These are phyloP conservation scores for Claviceps paspali DNA, from an alignment of 2,329 filamentous ascomycete species.

Conservation along the genomic window DNA sequence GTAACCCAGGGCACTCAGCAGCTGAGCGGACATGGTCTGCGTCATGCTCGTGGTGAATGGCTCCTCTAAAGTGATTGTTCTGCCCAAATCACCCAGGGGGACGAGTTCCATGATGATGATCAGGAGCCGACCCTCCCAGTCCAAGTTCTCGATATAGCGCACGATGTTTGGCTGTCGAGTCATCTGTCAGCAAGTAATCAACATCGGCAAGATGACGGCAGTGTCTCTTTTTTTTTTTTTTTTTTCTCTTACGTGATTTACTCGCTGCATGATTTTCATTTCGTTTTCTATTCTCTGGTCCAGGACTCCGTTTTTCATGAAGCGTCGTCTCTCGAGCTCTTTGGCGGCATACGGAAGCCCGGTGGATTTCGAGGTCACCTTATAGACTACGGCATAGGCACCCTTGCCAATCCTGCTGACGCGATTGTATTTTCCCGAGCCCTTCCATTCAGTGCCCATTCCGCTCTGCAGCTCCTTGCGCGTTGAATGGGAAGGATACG, in stretches of 20 bases:
- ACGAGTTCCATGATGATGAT: conserved; percentile 98
- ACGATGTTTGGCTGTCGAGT: conserved; percentile 63
- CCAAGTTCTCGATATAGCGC: conserved; percentile 76
- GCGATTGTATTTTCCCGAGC: conserved; percentile 72
- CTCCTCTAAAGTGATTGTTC: conserved; percentile 46
- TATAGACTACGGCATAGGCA: conserved; percentile 88
- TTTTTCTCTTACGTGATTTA: conserved; percentile 57
- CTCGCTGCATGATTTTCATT: conserved; percentile 83
- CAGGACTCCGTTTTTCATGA: conserved; percentile 81
- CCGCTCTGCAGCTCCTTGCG: conserved; percentile 11
- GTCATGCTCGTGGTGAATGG: conserved; percentile 52
- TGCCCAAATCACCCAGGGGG: conserved; percentile 66
- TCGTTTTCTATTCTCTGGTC: conserved; percentile 93
- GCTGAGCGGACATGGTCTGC: conserved; percentile 58
- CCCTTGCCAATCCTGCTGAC: conserved; percentile 75
- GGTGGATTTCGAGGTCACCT: conserved; percentile 71
- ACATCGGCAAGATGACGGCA: no score
- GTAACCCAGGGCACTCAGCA: conserved; percentile 72
- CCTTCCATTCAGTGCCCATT: conserved; percentile 57
- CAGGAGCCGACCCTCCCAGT: conserved; percentile 66
- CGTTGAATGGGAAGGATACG: conserved; percentile 8
- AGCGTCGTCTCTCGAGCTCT: conserved; percentile 81
- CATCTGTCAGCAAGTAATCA: not conserved
- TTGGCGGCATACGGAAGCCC: conserved; percentile 81
- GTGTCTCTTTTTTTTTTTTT: no score